Base-by-base conservation (phyloP, 345 rosid genomes). In the Abelmoschus esculentus region DNA sequence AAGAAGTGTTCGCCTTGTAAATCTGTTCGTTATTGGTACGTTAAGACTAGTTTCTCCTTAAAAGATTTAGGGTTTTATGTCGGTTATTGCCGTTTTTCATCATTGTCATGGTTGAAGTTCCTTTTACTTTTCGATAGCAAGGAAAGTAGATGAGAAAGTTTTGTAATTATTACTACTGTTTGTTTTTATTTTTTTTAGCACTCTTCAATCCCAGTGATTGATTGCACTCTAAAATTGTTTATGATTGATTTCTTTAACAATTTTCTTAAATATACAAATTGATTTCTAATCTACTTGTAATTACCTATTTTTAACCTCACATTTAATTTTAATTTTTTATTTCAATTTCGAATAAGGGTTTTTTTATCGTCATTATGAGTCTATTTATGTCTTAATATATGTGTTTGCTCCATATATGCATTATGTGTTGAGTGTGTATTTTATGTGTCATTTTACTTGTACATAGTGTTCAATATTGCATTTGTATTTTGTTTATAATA, bases 1-100 rank as follows among this genome's bases (percentile, higher is more conserved):
- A 83, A 77, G 74, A 83, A 74, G 65, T 85, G 89, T 64, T 78
- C 91, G 14, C 82, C 87, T 47, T 87, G 91, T 70, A 83, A 87
- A 76, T 85, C 85, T 17, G 83, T 83, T 66, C 70, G 80, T 72
- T 83, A 81, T 70, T 87, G 91, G 91, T 85, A 71, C 54, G 11
- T 15, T 5, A 13, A 1, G 4, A 2, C 10, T 22, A 6, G 4
- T 36, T 36, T 36, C 40, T 7, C 40, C 40, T 36, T 36, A 36
- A 36, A 60, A 9, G 0, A 7, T 34, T 61, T 34, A 0, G 0
- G 9, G 1, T 60, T 3, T 32, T 60, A 3, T 4, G 19, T 22
- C 22, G 50, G 15, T 64, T 63, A 7, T 47, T 14, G 7, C 7
- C 28, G 36, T 44, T 64, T 44, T 42, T 13, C 69, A 28, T 46